Evolutionary conservation across 164 flowering plant species (phyloP).

Genomic region (Dillenia suffruticosa): DNA sequence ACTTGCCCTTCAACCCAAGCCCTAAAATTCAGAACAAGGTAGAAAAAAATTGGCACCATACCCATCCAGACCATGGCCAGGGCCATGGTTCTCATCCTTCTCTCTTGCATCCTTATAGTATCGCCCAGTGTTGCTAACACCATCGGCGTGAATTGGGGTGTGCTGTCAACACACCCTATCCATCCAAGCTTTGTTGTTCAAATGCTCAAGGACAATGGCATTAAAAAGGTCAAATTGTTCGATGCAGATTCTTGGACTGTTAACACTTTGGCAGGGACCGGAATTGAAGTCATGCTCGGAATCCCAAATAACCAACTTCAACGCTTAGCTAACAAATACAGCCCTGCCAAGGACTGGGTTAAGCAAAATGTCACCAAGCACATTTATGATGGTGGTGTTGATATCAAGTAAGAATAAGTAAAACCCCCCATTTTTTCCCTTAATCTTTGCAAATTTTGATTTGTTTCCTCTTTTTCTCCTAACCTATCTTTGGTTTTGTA

Average conservation of each 20-base stretch:
- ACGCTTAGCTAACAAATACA: conserved; percentile 20
- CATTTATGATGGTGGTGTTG: conserved; percentile 54
- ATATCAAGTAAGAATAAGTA: conserved; percentile 47
- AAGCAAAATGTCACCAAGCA: conserved; percentile 50
- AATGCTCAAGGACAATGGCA: conserved; percentile 71
- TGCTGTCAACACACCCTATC: conserved; percentile 46
- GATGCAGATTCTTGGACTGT: conserved; percentile 64
- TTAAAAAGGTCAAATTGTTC: conserved; percentile 77
- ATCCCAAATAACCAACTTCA: conserved; percentile 67
- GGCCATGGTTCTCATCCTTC: conserved; percentile 21
- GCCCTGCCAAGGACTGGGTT: conserved; percentile 69
- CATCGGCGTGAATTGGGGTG: conserved; percentile 91
- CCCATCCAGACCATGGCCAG: conserved; percentile 13
- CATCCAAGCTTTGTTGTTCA: conserved; percentile 47
- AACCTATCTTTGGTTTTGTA: too few relatives aligned
- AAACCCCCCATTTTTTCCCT: neutral
- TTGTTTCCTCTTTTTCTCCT: neutral
- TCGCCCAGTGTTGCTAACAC: conserved; percentile 17
- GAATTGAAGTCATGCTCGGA: conserved; percentile 80
- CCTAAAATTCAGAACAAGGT: too few relatives aligned
- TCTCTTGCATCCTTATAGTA: conserved; percentile 10
- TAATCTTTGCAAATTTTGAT: neutral
- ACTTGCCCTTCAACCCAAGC: too few relatives aligned
- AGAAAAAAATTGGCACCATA: neutral
- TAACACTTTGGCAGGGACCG: conserved; percentile 52